phyloP scores from a whole-genome alignment of 202 grass and related monocot genomes.

The Schoenoplectus triqueter region DNA sequence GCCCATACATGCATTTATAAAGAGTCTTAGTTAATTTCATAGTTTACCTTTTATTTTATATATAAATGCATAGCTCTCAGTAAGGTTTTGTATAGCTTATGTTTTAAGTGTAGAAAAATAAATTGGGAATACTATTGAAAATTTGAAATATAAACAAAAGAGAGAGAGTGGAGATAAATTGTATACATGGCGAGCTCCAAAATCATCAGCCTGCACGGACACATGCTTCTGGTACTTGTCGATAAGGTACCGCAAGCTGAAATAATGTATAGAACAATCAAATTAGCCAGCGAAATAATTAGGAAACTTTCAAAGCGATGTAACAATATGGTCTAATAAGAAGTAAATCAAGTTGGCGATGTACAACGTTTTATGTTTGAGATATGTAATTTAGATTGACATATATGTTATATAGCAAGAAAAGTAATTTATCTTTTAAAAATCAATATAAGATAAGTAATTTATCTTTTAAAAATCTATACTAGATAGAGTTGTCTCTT shows the following conservation, averaged over 20 bases:
- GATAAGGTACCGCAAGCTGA: background rate
- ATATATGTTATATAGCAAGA: background rate
- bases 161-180: background rate
- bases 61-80: too few relatives aligned
- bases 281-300: background rate
- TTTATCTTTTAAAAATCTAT: too few relatives aligned
- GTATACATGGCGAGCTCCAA: background rate
- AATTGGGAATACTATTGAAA: background rate
- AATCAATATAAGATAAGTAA: too few relatives aligned
- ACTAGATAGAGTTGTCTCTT: background rate
- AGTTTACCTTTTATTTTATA: too few relatives aligned
- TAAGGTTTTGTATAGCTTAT: too few relatives aligned
- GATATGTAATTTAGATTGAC: background rate
- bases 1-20: too few relatives aligned
- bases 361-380: background rate
- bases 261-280: background rate
- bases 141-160: background rate
- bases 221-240: constrained; percentile 15
- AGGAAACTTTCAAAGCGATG: background rate
- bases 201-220: constrained; percentile 18
- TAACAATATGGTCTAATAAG: too few relatives aligned
- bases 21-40: too few relatives aligned
- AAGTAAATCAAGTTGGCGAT: background rate
- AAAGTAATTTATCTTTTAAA: too few relatives aligned
- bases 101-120: background rate